phyloP scores from a whole-genome alignment of 2,329 filamentous ascomycete species.

The Pseudofabraea citricarpa region DNA sequence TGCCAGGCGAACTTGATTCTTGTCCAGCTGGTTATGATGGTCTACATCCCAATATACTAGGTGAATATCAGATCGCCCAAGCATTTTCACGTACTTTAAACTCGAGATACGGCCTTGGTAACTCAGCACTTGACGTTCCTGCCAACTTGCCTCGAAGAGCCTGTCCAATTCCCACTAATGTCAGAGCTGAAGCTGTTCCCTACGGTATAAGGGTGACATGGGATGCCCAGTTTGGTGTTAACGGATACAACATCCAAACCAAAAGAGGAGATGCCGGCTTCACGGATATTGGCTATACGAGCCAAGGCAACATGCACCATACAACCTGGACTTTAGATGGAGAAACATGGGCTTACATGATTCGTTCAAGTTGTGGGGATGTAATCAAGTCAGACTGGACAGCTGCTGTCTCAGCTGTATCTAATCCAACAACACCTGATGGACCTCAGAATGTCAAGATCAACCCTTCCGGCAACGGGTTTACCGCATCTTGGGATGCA shows the following conservation, averaged over 20 bases:
- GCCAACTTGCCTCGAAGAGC: constrained; percentile 8
- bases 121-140: constrained; percentile 19
- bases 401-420: background rate
- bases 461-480: background rate
- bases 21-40: constrained; percentile 33
- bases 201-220: background rate
- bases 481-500: background rate
- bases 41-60: constrained; percentile 35
- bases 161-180: background rate
- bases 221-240: background rate
- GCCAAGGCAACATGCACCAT: too few species aligned
- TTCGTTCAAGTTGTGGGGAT: background rate
- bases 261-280: too few species aligned
- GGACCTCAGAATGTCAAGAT: background rate
- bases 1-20: too few species aligned
- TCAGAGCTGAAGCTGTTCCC: background rate
- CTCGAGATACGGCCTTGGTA: constrained; percentile 13
- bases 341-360: background rate
- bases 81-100: constrained; percentile 32
- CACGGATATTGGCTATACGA: too few species aligned
- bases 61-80: constrained; percentile 37
- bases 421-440: background rate
- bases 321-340: background rate
- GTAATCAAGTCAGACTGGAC: background rate
- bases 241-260: too few species aligned